Evolutionary conservation across 495 filamentous ascomycete genomes (phyloP).

Genomic region (Aspergillus egyptiacus): DNA sequence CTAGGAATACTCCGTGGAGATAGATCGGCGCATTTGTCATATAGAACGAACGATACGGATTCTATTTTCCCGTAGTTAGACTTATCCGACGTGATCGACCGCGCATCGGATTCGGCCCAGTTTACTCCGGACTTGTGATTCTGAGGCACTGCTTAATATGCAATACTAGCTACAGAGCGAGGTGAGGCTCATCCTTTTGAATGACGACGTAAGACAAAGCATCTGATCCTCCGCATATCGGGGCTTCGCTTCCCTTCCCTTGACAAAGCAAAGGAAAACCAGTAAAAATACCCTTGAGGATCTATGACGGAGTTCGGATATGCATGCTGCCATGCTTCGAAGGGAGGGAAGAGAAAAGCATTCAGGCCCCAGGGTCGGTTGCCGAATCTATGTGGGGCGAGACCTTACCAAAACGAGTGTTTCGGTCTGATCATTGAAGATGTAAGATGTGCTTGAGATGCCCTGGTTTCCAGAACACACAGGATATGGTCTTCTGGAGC

Average conservation of each 20-base stretch:
- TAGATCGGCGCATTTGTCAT: conserved; percentile 43
- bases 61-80: conserved; percentile 40
- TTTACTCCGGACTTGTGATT: conserved; percentile 9
- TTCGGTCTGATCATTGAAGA: conserved; percentile 10
- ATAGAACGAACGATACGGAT: conserved; percentile 32
- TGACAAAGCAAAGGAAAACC: not conserved
- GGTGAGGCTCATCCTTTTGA: not conserved
- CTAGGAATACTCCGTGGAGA: conserved; percentile 36
- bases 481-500: too few species aligned
- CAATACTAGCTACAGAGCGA: not conserved
- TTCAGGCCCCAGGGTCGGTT: conserved; percentile 12
- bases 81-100: conserved; percentile 9
- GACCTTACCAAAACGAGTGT: conserved; percentile 9
- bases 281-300: not conserved
- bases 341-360: not conserved
- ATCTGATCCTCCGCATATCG: conserved; percentile 9
- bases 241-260: conserved; percentile 3
- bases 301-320: not conserved
- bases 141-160: not conserved
- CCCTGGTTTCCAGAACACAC: conserved; percentile 5
- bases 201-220: not conserved
- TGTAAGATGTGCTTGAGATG: conserved; percentile 1
- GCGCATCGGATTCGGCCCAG: conserved; percentile 12
- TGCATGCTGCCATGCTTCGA: conserved; percentile 1
- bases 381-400: conserved; percentile 10